Base-by-base conservation (phyloP, 805 yeast genomes). In the Suhomyces faveliae region DNA sequence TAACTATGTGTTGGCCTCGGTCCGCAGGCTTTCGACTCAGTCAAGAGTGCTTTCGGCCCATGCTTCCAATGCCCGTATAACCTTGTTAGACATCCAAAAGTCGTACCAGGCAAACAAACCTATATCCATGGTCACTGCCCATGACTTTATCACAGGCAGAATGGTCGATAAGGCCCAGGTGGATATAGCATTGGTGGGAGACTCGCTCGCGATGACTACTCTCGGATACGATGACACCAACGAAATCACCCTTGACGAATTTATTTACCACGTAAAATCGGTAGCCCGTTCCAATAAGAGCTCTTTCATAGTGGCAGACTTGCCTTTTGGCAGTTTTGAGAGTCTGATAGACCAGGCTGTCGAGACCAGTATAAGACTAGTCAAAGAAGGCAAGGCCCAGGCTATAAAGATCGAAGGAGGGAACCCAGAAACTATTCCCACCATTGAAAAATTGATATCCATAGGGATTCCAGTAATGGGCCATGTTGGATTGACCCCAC, bases 401-500 rank as follows among this genome's bases (percentile, higher is more conserved):
- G 92, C 88, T 0, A 78, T 92, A 48, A 92, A 94, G 62, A 60
- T 94, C 10, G 99, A 94, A 68, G 96, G 96, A 5, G 91, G 94
- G 0, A 67, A 60, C 35, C 83, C 79, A 47, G 77, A 76, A 47
- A 63, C 81, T 2, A 51, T 63, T 3, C 70, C 77, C 1, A 79
- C 85, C 0, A 78, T 94, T 8, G 58, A 65, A 48, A 76, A 76
- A 50, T 66, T 92, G 15, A 74, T 83, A 1, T 62, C 75, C 4
- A 72, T 84, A 13, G 98, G 98, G 0, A 83, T 92, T 8, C 96
- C 97, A 0, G 90, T 90, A 2, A 77, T 89, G 68, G 97, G 95
- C 1, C 99, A 92, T 64, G 80, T 89, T 24, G 99, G 99, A 0
- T 71, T 92, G 25, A 89, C 96, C 3, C 99, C 99, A 2, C 98